These are phyloP conservation scores for Heterotrichella gracilis DNA, from an alignment of 352 stramenopile genomes.

Conservation along the genomic window DNA sequence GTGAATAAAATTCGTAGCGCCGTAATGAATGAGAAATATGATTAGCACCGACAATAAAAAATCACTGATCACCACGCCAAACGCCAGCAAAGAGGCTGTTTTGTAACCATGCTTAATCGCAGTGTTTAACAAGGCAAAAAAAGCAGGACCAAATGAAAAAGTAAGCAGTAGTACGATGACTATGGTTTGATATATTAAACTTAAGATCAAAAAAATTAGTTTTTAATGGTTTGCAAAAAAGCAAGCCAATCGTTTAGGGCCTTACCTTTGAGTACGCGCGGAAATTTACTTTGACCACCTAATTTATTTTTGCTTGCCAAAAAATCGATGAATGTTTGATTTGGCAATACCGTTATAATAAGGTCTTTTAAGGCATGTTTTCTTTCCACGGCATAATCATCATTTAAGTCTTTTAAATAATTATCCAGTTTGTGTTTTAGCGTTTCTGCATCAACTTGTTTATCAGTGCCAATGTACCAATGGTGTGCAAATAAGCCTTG, in stretches of 20 bases:
- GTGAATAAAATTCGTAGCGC: not conserved
- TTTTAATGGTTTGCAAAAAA: not conserved
- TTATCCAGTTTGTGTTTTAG: not conserved
- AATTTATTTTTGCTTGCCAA: conserved; percentile 2
- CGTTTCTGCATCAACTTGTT: not conserved
- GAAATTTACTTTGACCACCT: not conserved
- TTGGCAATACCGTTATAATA: not conserved
- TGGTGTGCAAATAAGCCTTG: not conserved
- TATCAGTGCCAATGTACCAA: not conserved
- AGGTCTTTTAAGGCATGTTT: not conserved
- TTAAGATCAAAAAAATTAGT: not conserved
- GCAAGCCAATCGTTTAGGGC: not conserved
- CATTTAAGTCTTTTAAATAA: not conserved
- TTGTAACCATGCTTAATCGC: not conserved
- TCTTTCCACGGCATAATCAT: not conserved
- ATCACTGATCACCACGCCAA: not conserved
- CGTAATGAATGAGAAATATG: not conserved
- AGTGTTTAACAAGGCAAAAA: not conserved
- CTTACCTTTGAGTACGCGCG: not conserved
- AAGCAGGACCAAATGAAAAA: not conserved
- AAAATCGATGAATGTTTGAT: not conserved
- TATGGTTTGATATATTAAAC: conserved; percentile 6
- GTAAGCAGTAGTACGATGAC: not conserved
- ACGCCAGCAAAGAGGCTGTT: not conserved
- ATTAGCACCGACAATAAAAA: not conserved